Evolutionary conservation across 345 rosid species (phyloP), one percentile per base, ranked within the genome.

Genomic region (Raphanus sativus): DNA sequence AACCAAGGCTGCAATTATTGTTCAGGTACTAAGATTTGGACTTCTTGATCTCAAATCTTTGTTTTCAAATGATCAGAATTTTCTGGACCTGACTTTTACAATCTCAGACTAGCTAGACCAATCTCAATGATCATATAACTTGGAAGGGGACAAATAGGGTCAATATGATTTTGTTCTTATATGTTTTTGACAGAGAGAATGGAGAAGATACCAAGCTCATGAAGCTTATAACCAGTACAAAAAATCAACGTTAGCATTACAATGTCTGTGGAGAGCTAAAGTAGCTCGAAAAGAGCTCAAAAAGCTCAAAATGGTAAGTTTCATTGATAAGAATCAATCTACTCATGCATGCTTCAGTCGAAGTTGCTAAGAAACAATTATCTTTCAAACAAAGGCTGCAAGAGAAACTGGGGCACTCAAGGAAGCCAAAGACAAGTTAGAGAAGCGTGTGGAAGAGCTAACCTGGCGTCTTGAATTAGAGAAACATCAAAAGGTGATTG

Each of bases 401-500:
- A 88, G 89, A 84, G 91, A 88, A 79, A 84, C 88, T 29, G 91
- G 91, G 52, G 91, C 88, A 10, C 91, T 88, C 55, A 83, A 88
- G 77, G 88, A 85, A 83, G 91, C 91, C 2, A 88, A 88, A 73
- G 87, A 86, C 81, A 85, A 86, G 84, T 77, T 88, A 67, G 89
- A 88, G 81, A 88, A 88, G 73, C 88, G 86, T 36, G 91, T 86
- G 54, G 91, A 88, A 77, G 89, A 88, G 81, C 81, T 88, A 58
- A 82, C 87, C 36, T 86, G 88, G 91, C 80, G 89, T 34, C 73
- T 88, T 17, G 87, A 88, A 65, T 62, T 86, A 65, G 91, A 88
- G 77, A 88, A 86, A 74, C 88, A 85, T 76, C 76, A 85, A 83
- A 79, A 85, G 89, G 91, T 88, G 82, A 4, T 69, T 33, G 61